phyloP scores from a whole-genome alignment of 352 stramenopile species.

The Globisporangium carolinianum region DNA sequence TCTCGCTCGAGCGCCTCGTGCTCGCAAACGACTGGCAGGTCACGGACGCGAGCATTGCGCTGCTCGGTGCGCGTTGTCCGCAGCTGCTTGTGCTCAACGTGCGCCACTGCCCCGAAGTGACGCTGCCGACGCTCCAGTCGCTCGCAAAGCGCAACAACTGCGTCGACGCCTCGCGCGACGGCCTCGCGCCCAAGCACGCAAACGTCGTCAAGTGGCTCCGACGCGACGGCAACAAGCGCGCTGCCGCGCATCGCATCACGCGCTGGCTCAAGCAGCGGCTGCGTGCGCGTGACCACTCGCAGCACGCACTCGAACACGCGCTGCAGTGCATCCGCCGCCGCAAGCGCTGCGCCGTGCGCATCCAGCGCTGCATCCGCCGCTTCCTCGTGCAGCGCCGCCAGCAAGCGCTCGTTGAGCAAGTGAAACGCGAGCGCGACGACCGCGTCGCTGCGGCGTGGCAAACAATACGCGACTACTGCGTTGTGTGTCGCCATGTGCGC shows the following conservation, averaged over 20 bases:
- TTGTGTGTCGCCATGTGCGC: conserved; percentile 23
- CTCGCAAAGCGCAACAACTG: conserved; percentile 34
- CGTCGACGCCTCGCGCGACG: conserved; percentile 26
- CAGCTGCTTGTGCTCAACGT: conserved; percentile 38
- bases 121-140: conserved; percentile 24
- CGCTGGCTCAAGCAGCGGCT: conserved; percentile 33
- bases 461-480: conserved; percentile 23
- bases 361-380: conserved; percentile 52
- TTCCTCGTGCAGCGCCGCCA: conserved; percentile 20
- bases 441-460: conserved; percentile 20
- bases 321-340: conserved; percentile 36
- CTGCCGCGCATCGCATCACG: conserved; percentile 29
- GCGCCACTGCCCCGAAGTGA: conserved; percentile 60
- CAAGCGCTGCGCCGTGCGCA: conserved; percentile 26
- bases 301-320: conserved; percentile 34
- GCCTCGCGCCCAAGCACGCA: conserved; percentile 40
- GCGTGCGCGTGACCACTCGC: conserved; percentile 24
- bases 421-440: conserved; percentile 17
- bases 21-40: conserved; percentile 72
- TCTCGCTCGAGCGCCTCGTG: conserved; percentile 37
- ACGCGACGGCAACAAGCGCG: conserved; percentile 19
- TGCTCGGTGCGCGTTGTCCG: conserved; percentile 17
- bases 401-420: conserved; percentile 17
- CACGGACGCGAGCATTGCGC: conserved; percentile 37
- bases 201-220: conserved; percentile 41